phyloP scores from a whole-genome alignment of 2,329 filamentous ascomycete genomes.

The Elsinoe fawcettii region DNA sequence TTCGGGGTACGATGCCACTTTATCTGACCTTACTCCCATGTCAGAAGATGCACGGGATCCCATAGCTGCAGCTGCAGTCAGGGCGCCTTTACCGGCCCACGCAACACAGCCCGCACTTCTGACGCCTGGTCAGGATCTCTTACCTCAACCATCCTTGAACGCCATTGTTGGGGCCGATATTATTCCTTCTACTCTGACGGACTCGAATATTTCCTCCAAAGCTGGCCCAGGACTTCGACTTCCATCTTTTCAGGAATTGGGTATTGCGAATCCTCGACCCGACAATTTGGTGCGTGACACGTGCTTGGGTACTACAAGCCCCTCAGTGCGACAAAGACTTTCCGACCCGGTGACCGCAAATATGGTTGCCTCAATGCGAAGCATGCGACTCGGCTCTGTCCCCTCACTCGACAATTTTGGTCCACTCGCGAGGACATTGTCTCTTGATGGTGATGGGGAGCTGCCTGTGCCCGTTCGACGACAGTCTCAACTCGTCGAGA shows the following conservation, averaged over 20 bases:
- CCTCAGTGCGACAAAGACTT: slow-evolving; percentile 3
- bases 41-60: slow-evolving; percentile 8
- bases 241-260: slow-evolving; percentile 47
- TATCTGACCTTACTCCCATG: neutral
- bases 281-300: slow-evolving; percentile 27
- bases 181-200: slow-evolving; percentile 13
- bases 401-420: neutral
- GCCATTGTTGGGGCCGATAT: slow-evolving; percentile 17
- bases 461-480: neutral
- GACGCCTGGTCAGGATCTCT: neutral
- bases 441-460: slow-evolving; percentile 17
- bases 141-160: slow-evolving; percentile 14
- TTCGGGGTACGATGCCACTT: slow-evolving; percentile 3
- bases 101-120: slow-evolving; percentile 12
- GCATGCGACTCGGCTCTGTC: neutral
- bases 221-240: slow-evolving; percentile 39
- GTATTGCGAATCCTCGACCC: slow-evolving; percentile 42
- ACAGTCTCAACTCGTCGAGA: slow-evolving; percentile 7
- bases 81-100: neutral
- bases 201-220: slow-evolving; percentile 19
- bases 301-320: slow-evolving; percentile 10
- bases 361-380: neutral
- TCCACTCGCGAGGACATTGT: slow-evolving; percentile 10
- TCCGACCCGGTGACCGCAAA: slow-evolving; percentile 7
- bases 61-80: neutral